Percentiles rank a stretch among this genome's conserved stretches.
These are phyloP conservation scores for cucumber (Cucumis sativus) DNA, from an alignment of 306 rosid species.

Conservation along the genomic window Cucumber_9930_V3 NC_026657.2:8341501-8342000, in stretches of 20 bases:
- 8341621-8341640: background rate
- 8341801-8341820: background rate
- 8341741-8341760: background rate
- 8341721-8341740: background rate
- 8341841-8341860: background rate
- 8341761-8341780: background rate
- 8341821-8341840: background rate
- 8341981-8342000: background rate
- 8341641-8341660: background rate
- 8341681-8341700: background rate
- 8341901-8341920: background rate
- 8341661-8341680: background rate
- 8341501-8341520: background rate
- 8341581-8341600: constrained; percentile 82
- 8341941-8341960: background rate
- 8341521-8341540: constrained; percentile 52
- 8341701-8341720: background rate
- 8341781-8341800: background rate
- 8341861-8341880: background rate
- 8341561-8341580: constrained; percentile 86
- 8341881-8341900: background rate
- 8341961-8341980: background rate
- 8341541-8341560: constrained; percentile 81
- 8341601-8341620: constrained; percentile 14
- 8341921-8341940: background rate